Conservation (phyloP, 192 early-diverging fungal species). For the Entomortierella lignicola region DNA sequence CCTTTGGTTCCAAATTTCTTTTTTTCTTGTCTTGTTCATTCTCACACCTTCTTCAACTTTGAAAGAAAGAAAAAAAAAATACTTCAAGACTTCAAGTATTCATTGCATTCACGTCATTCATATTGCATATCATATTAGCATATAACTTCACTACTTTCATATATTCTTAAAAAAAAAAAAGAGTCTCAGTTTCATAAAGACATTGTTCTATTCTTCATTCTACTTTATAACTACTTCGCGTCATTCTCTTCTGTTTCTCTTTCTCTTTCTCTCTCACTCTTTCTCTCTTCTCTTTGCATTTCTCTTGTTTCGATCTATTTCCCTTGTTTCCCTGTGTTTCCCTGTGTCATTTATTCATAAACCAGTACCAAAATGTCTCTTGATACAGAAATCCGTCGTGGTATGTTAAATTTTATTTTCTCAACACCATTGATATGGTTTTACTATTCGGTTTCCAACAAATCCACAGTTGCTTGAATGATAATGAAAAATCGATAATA, state of each 20-base stretch:
- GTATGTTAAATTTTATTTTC: slow-evolving; percentile 11
- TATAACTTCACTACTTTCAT: no score
- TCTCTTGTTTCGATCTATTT: background rate
- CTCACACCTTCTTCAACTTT: background rate
- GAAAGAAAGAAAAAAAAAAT: background rate
- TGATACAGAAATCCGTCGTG: slow-evolving; percentile 28
- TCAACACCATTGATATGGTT: background rate
- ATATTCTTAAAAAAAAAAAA: no score
- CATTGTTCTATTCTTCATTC: no score
- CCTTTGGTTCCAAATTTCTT: background rate
- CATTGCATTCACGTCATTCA: no score
- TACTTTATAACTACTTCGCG: background rate
- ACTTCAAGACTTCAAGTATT: background rate
- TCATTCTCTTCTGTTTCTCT: background rate
- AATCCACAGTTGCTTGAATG: background rate
- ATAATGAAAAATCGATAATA: no score
- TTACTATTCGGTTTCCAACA: background rate
- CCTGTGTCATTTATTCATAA: background rate
- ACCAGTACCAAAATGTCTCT: slow-evolving; percentile 21
- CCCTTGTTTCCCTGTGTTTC: background rate
- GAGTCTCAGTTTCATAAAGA: no score
- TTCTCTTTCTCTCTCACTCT: background rate
- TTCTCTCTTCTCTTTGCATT: background rate
- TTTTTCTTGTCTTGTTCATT: background rate
- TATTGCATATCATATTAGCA: no score